phyloP scores from a whole-genome alignment of 164 flowering plant species.

The Tetrastigma voinierianum region DNA sequence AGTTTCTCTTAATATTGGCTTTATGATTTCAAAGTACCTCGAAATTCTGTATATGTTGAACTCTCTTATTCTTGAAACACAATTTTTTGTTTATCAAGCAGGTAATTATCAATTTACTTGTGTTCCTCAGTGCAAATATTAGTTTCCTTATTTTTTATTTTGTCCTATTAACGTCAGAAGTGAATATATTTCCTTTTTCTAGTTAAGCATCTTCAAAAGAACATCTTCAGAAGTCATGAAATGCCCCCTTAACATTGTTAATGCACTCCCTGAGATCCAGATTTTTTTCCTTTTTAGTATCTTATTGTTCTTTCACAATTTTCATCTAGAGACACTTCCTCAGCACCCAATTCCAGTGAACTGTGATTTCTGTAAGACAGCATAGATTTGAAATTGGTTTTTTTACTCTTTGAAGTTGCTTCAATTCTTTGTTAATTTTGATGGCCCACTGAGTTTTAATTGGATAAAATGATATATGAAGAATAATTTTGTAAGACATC shows the following conservation, averaged over 20 bases:
- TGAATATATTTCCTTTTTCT: too few relatives aligned
- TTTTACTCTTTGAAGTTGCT: neutral
- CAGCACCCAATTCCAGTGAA: too few relatives aligned
- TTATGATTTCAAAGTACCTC: neutral
- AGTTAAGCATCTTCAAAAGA: neutral
- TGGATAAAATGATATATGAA: neutral
- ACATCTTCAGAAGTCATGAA: neutral
- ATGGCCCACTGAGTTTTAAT: neutral
- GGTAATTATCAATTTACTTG: neutral
- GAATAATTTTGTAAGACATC: neutral
- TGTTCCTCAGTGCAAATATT: neutral
- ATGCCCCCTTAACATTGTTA: neutral
- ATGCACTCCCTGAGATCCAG: neutral
- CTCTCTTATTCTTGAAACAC: neutral
- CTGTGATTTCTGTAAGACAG: neutral
- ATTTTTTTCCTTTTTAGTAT: neutral
- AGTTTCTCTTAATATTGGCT: neutral
- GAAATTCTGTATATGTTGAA: neutral
- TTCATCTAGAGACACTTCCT: too few relatives aligned
- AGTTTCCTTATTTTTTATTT: neutral
- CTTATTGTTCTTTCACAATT: too few relatives aligned
- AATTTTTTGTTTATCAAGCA: neutral
- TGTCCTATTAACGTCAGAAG: too few relatives aligned
- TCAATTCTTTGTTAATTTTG: neutral
- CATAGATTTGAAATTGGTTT: neutral